Percentiles rank a stretch among this genome's conserved stretches.
Conservation (phyloP, 116 monocot species). For the Iris pallida region DNA sequence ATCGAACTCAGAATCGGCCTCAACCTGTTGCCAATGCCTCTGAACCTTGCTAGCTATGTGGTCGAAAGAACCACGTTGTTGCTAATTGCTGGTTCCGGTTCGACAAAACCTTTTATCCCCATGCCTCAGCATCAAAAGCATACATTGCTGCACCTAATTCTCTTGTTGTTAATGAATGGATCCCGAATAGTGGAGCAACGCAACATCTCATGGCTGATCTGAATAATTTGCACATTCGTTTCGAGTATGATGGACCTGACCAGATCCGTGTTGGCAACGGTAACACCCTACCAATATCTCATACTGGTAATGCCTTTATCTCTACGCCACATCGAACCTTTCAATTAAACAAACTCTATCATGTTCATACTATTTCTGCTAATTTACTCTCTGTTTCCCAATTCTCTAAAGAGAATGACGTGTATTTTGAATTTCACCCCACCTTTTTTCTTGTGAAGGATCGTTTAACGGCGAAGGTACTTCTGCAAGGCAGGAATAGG, state of each 20-base stretch:
- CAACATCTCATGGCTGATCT: not conserved
- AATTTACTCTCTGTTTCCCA: conserved; percentile 12
- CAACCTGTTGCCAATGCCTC: not conserved
- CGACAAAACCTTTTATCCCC: not conserved
- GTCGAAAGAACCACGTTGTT: not conserved
- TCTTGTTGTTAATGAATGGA: not conserved
- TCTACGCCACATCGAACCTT: not conserved
- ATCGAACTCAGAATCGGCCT: too few species aligned
- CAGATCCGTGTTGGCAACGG: conserved; percentile 1
- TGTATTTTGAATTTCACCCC: conserved; percentile 12
- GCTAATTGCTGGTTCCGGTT: not conserved
- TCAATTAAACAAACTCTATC: not conserved
- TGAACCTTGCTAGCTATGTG: not conserved
- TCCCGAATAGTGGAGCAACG: conserved; percentile 4
- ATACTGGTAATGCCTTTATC: not conserved
- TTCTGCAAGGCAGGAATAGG: conserved; percentile 1
- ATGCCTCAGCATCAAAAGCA: too few species aligned
- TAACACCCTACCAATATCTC: not conserved
- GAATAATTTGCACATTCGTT: not conserved
- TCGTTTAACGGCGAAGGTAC: not conserved
- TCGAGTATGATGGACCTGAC: not conserved
- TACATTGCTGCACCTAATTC: too few species aligned
- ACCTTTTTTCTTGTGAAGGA: conserved; percentile 18
- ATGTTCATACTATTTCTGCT: conserved; percentile 3
- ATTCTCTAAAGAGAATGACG: conserved; percentile 10